Evolutionary conservation across 2,329 filamentous ascomycete genomes (phyloP), one percentile per base, ranked within the genome.

Genomic region (Diaporthe destruens): DNA sequence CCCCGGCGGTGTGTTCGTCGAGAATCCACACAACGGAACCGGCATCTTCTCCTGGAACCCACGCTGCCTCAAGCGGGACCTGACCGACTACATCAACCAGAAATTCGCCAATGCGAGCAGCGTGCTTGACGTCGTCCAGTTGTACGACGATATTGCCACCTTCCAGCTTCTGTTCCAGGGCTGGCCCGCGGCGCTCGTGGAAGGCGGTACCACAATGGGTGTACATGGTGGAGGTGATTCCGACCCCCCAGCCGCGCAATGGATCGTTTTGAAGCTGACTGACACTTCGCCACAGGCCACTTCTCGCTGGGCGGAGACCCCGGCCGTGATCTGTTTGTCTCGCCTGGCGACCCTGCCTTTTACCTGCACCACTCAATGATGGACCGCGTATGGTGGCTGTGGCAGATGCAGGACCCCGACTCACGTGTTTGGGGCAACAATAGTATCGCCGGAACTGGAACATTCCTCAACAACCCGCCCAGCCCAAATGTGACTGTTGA

Each of bases 91-190:
- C 51, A n/a, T 61, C 34, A 71, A 71, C 16, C 49, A 63, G 36
- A 54, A 63, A 51, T 71, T 66, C 16, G 70, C 36, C 23, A 71
- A 67, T 16, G 34, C 51, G 32, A 56, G 57, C 9, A 39, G 8
- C 53, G 59, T 67, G 5, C 53, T 71, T 9, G 32, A 39, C 23
- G 56, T 44, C 23, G 23, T 66, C 23, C 59, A 57, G 47, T 14
- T 29, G n/a, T 39, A 66, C 29, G 23, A 67, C 11, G 70, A 72
- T n/a, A 53, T 68, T 6, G 42, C 77, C 29, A 74, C 70, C 34
- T 85, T 85, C 73, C 81, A 85, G 75, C 81, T 80, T 71, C 70
- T 75, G 34, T 77, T 85, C 74, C 79, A 77, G 51, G 77, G n/a
- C 7, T 29, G 29, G 18, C 16, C 14, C 53, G 51, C 49, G 25